Conservation (phyloP, 495 filamentous ascomycete species). For the Talaromyces wortmannii region DNA sequence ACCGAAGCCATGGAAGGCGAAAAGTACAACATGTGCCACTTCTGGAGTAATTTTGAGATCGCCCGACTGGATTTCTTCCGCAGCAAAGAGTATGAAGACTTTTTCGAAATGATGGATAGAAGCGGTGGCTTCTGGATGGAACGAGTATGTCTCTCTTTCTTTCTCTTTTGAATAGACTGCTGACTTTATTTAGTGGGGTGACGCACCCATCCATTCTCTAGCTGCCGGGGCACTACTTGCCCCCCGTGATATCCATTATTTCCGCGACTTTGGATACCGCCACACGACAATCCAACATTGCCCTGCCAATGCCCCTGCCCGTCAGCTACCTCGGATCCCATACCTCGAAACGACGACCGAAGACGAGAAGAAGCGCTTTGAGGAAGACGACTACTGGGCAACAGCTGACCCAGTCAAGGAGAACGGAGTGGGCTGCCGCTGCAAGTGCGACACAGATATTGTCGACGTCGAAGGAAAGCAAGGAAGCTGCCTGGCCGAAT, state of each 20-base stretch:
- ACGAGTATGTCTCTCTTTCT: conserved; percentile 52
- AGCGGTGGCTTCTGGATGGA: conserved; percentile 99
- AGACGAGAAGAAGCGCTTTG: conserved; percentile 79
- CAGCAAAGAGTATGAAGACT: conserved; percentile 93
- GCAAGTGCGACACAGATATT: conserved; percentile 97
- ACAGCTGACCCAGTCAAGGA: conserved; percentile 78
- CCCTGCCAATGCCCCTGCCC: conserved; percentile 88
- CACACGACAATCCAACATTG: conserved; percentile 99
- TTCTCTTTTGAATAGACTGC: conserved; percentile 2
- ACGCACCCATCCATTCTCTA: conserved; percentile 97
- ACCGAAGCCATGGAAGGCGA: conserved; percentile 95
- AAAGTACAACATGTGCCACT: conserved; percentile 99
- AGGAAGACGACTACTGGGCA: conserved; percentile 98
- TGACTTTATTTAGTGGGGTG: conserved; percentile 72
- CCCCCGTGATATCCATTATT: conserved; percentile 89
- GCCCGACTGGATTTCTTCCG: conserved; percentile 91
- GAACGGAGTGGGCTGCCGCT: conserved; percentile 95
- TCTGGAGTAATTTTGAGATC: conserved; percentile 99
- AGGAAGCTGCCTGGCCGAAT: conserved; percentile 90
- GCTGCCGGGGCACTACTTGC: conserved; percentile 83
- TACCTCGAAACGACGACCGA: conserved; percentile 79
- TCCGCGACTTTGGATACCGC: conserved; percentile 97
- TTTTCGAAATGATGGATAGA: conserved; percentile 98
- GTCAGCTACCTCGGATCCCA: conserved; percentile 74
- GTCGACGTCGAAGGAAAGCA: conserved; percentile 95